phyloP scores from a whole-genome alignment of 164 flowering plant genomes.

The Santalum album region DNA sequence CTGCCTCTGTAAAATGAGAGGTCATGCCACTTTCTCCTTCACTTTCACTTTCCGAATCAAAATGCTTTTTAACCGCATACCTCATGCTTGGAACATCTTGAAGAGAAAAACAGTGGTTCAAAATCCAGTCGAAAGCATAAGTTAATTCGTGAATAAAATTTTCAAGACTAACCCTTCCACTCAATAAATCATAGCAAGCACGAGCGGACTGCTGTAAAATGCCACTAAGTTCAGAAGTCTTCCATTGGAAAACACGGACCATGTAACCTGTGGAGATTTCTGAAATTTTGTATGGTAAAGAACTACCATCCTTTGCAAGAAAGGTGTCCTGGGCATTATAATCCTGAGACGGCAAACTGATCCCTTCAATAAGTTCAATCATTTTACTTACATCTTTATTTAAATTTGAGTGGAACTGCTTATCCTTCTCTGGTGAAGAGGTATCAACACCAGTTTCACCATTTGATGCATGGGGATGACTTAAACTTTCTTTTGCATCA shows the following conservation, averaged over 20 bases:
- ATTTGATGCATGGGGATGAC: constrained; percentile 9
- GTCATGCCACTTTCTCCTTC: constrained; percentile 27
- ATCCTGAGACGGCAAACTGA: constrained; percentile 29
- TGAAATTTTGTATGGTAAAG: constrained; percentile 15
- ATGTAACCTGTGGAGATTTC: constrained; percentile 28
- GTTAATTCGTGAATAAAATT: constrained; percentile 19
- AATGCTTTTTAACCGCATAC: constrained; percentile 35
- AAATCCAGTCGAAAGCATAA: constrained; percentile 33
- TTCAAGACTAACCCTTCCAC: constrained; percentile 18
- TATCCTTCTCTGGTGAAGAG: constrained; percentile 14
- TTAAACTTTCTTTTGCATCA: constrained; percentile 13
- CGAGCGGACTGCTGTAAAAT: constrained; percentile 21
- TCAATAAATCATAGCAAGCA: constrained; percentile 25
- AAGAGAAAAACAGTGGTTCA: constrained; percentile 37
- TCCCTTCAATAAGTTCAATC: constrained; percentile 65
- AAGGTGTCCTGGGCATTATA: constrained; percentile 16
- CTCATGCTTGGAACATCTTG: constrained; percentile 49
- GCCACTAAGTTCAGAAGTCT: constrained; percentile 27
- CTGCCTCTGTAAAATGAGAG: constrained; percentile 20
- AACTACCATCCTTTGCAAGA: constrained; percentile 19
- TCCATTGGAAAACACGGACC: constrained; percentile 39
- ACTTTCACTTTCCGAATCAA: constrained; percentile 41
- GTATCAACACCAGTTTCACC: constrained; percentile 4
- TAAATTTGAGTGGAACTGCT: constrained; percentile 25
- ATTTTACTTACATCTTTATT: constrained; percentile 46